These are phyloP conservation scores for Paracorniculantispora psalliotae DNA, from an alignment of 2,329 filamentous ascomycete species.

Conservation along the genomic window DNA sequence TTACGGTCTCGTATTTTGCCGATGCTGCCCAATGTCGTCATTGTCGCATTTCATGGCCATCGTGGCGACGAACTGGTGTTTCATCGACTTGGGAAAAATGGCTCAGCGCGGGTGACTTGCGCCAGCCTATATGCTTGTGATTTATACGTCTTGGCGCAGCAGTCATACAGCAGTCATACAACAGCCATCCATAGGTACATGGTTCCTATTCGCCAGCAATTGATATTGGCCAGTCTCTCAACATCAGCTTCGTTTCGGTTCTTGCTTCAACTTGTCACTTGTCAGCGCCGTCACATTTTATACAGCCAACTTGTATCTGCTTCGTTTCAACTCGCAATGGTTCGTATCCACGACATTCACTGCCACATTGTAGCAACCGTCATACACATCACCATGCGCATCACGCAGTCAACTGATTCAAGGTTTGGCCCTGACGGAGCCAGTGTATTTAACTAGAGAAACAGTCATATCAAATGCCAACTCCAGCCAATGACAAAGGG, in stretches of 20 bases:
- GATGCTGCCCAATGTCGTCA: background rate
- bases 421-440: background rate
- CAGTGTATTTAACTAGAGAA: constrained; percentile 11
- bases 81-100: background rate
- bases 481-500: constrained; percentile 18
- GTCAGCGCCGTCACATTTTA: too few relatives aligned
- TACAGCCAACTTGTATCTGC: too few relatives aligned
- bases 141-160: background rate
- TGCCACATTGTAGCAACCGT: too few relatives aligned
- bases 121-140: background rate
- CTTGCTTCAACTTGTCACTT: background rate
- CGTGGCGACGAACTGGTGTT: too few relatives aligned
- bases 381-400: background rate
- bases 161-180: too few relatives aligned
- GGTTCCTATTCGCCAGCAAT: too few relatives aligned
- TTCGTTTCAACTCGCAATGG: too few relatives aligned
- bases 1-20: background rate
- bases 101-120: background rate
- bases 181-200: too few relatives aligned
- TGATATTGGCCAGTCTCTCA: too few relatives aligned
- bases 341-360: too few relatives aligned
- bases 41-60: background rate
- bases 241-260: too few relatives aligned
- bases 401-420: background rate
- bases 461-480: constrained; percentile 18